A percentile compares a stretch with the other conserved stretches of the same genome.
Conservation (phyloP, 257 asterid species). For the Przewalskia tangutica region DNA sequence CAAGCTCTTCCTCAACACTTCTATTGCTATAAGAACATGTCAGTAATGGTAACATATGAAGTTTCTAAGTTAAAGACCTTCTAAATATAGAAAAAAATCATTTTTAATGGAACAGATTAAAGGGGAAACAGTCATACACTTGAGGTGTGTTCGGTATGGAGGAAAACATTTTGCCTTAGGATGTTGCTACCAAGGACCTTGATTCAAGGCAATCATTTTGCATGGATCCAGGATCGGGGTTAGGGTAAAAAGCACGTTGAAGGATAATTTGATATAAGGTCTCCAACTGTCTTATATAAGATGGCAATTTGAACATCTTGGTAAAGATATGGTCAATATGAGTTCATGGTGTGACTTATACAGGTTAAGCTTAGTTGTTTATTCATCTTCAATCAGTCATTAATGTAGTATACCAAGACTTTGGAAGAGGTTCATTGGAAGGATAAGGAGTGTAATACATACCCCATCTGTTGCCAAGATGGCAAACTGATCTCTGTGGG, state of each 20-base stretch:
- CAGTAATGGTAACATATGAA: neutral
- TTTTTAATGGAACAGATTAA: neutral
- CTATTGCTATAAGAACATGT: neutral
- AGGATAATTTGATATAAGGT: neutral
- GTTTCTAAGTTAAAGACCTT: neutral
- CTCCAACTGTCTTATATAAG: neutral
- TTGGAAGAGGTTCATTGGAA: neutral
- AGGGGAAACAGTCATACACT: neutral
- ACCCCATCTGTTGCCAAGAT: conserved; percentile 87
- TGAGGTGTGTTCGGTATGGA: too few species aligned
- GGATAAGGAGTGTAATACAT: neutral
- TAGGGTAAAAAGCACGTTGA: neutral
- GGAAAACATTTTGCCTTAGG: too few species aligned
- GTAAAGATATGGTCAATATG: neutral
- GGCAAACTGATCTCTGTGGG: conserved; percentile 40
- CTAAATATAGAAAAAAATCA: neutral
- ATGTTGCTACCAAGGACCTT: neutral
- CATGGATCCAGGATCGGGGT: neutral
- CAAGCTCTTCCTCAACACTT: neutral
- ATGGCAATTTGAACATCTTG: neutral
- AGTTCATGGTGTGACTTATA: neutral
- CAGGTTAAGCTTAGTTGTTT: neutral
- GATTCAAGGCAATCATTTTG: neutral
- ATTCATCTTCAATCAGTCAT: neutral
- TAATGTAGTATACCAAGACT: neutral